These are phyloP conservation scores for Plantago ovata DNA, from an alignment of 257 asterid species.

Conservation along the genomic window DNA sequence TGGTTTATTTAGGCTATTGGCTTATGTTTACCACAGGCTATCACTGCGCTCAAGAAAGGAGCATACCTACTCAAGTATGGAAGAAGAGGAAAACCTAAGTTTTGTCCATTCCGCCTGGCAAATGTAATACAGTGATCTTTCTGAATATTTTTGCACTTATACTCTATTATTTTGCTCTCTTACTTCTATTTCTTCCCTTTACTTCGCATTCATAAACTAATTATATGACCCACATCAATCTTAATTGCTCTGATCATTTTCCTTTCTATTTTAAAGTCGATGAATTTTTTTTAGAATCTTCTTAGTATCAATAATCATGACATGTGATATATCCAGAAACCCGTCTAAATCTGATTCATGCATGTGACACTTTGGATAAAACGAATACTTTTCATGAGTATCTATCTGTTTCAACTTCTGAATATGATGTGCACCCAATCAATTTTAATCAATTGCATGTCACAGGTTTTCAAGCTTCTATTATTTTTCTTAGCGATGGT, in stretches of 20 bases:
- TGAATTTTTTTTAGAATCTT: not conserved
- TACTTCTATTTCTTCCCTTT: not conserved
- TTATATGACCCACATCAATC: not conserved
- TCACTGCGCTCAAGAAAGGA: constrained; percentile 67
- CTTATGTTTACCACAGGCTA: constrained; percentile 45
- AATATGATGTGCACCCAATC: too few relatives aligned
- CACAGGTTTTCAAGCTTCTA: too few relatives aligned
- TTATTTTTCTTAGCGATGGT: too few relatives aligned
- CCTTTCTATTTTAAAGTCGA: not conserved
- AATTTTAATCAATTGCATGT: too few relatives aligned
- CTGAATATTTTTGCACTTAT: constrained; percentile 1
- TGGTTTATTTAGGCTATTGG: constrained; percentile 19
- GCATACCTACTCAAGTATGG: constrained; percentile 69
- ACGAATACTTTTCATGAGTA: too few relatives aligned
- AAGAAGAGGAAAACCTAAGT: constrained; percentile 70
- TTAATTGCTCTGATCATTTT: not conserved
- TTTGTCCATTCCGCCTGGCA: constrained; percentile 66
- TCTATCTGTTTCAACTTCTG: too few relatives aligned
- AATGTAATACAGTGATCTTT: constrained; percentile 37
- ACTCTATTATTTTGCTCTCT: not conserved
- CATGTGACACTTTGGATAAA: too few relatives aligned
- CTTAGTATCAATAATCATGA: not conserved
- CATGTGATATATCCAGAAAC: too few relatives aligned
- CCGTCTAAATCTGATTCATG: too few relatives aligned
- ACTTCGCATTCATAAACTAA: not conserved